phyloP scores from a whole-genome alignment of 2,329 filamentous ascomycete species.

The Fusarium drepaniforme region DNA sequence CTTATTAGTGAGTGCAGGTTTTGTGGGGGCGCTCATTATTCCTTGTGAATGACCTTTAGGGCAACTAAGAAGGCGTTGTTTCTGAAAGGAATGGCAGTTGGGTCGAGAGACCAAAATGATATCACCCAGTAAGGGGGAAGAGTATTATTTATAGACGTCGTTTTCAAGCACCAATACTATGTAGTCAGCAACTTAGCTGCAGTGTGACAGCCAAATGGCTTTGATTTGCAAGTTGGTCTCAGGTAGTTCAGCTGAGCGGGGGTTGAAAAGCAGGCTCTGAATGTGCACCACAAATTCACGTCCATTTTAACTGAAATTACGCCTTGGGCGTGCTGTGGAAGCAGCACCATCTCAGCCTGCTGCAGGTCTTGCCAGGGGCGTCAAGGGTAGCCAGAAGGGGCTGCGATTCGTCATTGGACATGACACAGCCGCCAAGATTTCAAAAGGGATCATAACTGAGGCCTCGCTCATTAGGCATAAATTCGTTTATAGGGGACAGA shows the following conservation, averaged over 20 bases:
- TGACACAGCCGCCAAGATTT: too few species aligned
- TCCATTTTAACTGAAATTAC: background rate
- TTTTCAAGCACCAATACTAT: too few species aligned
- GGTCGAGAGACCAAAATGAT: background rate
- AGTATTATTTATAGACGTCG: background rate
- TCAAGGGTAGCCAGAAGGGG: background rate
- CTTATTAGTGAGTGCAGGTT: background rate
- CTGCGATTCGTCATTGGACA: background rate
- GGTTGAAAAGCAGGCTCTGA: background rate
- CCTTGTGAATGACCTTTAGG: background rate
- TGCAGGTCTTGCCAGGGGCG: background rate
- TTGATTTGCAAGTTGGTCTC: background rate
- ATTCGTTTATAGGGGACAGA: background rate
- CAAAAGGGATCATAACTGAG: too few species aligned
- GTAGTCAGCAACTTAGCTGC: background rate
- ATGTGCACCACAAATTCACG: background rate
- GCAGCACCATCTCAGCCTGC: too few species aligned
- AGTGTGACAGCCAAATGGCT: background rate
- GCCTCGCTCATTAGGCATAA: too few species aligned
- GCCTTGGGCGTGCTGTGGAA: too few species aligned
- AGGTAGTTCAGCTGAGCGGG: background rate
- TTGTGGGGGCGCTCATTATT: too few species aligned
- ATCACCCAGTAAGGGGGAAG: background rate
- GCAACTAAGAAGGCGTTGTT: background rate
- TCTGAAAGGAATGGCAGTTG: accelerated